Evolutionary conservation across 305 asterid genomes (phyloP).

Genomic region (Solanum hybrid): DNA sequence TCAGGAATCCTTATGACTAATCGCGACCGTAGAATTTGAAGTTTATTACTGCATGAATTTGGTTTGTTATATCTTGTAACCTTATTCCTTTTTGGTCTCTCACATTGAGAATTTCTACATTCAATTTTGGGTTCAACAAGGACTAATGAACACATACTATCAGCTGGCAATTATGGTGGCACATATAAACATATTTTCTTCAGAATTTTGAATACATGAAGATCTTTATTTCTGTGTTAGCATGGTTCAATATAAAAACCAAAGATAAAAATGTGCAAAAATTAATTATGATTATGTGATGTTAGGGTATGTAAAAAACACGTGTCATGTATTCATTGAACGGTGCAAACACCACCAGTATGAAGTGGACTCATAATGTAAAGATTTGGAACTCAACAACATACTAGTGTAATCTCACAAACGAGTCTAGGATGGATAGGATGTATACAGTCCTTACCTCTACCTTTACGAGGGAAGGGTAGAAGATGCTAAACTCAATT

Average conservation of each 20-base stretch:
- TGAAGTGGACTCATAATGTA: not conserved
- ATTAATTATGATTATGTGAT: not conserved
- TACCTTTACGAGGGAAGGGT: too few relatives aligned
- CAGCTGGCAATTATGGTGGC: not conserved
- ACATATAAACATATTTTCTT: not conserved
- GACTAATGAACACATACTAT: not conserved
- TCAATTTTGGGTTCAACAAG: not conserved
- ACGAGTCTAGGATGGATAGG: too few relatives aligned
- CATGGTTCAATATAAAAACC: not conserved
- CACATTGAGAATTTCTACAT: not conserved
- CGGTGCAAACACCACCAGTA: not conserved
- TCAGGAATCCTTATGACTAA: constrained; percentile 85
- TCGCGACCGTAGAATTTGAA: not conserved
- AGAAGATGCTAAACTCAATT: too few relatives aligned
- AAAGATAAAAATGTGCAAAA: not conserved
- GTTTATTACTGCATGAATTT: not conserved
- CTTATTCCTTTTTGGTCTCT: not conserved
- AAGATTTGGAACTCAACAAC: not conserved
- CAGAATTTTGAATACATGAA: not conserved
- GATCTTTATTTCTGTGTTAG: not conserved
- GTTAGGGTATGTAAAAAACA: not conserved
- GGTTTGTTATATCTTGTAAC: not conserved
- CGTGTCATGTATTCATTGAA: not conserved
- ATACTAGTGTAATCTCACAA: too few relatives aligned
- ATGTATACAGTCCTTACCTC: too few relatives aligned